Evolutionary conservation across 306 rosid genomes (phyloP), one percentile per base, ranked within the genome.

Genomic region (Citrullus colocynthis): DNA sequence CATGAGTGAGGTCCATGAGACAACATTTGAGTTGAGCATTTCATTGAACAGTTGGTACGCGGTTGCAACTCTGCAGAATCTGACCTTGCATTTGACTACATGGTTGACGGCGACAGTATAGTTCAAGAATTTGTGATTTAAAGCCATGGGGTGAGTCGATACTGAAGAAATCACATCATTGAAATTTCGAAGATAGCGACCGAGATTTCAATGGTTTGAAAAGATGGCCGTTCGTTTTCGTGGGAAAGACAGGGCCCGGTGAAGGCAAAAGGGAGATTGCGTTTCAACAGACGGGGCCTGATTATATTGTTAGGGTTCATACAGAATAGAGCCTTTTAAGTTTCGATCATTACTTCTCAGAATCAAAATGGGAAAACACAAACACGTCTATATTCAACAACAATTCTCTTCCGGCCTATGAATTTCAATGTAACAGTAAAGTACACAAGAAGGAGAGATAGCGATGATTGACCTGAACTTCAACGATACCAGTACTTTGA

Each of bases 401-500:
- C 6, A 28, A 49, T 7, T 72, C 76, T 49, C 58, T 72, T 72
- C 6, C 4, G 14, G 14, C 21, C 76, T 1, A 72, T 6, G 76
- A 71, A 71, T 71, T 48, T 48, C 42, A 71, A 70, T 42, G 8
- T 13, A 70, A 44, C 9, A 21, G 20, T 6, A 20, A 32, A 20
- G 44, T 56, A 17, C 69, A 16, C 54, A 24, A 57, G 41, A 60
- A 70, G 36, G 15, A 44, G 65, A 42, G 20, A 69, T 45, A 81
- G 37, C 74, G 3, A 81, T 78, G 58, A 24, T 74, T 74, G 63
- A 91, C 95, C 91, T 88, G 93, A 83, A 91, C 93, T 87, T 93
- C 98, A 85, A 85, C 95, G 78, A 93, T 91, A 58, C 91, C 97
- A 80, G 89, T 91, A 85, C 98, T 93, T 77, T 91, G 95, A 77